phyloP scores from a whole-genome alignment of 1,284 basidiomycete species.

The Pseudomicrostroma phylloplanum region DNA sequence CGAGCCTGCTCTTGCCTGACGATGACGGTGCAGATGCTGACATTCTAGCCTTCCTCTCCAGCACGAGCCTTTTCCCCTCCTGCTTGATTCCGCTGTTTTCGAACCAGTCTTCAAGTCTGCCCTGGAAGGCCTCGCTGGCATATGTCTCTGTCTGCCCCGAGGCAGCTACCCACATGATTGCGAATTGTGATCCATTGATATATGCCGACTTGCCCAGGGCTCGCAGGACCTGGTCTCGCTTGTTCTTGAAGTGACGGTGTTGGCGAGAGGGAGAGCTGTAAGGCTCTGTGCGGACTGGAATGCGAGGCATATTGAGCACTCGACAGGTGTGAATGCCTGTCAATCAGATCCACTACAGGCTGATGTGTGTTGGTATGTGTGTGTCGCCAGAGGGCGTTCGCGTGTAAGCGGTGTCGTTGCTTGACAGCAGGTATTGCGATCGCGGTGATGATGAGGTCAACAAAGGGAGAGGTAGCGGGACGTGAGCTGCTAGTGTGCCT shows the following conservation, averaged over 20 bases:
- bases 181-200: conserved; percentile 58
- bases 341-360: conserved; percentile 10
- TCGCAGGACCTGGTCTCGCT: conserved; percentile 56
- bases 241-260: conserved; percentile 57
- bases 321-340: too few species aligned
- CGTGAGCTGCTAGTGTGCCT: too few species aligned
- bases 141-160: conserved; percentile 57
- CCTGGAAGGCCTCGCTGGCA: conserved; percentile 53
- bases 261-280: conserved; percentile 56
- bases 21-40: not conserved
- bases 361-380: conserved; percentile 23
- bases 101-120: conserved; percentile 41
- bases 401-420: not conserved
- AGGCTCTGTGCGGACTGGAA: conserved; percentile 56
- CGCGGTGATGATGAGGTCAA: too few species aligned
- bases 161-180: conserved; percentile 56
- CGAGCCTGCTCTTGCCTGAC: not conserved
- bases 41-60: conserved; percentile 3
- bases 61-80: conserved; percentile 35
- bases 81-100: conserved; percentile 38
- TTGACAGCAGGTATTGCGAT: not conserved
- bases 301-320: conserved; percentile 53
- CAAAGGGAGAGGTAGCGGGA: too few species aligned
- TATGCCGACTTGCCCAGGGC: conserved; percentile 53
- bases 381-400: not conserved